Evolutionary conservation across 768 basidiomycete species (phyloP).

Genomic region (Pleurotus tuber-regium): DNA sequence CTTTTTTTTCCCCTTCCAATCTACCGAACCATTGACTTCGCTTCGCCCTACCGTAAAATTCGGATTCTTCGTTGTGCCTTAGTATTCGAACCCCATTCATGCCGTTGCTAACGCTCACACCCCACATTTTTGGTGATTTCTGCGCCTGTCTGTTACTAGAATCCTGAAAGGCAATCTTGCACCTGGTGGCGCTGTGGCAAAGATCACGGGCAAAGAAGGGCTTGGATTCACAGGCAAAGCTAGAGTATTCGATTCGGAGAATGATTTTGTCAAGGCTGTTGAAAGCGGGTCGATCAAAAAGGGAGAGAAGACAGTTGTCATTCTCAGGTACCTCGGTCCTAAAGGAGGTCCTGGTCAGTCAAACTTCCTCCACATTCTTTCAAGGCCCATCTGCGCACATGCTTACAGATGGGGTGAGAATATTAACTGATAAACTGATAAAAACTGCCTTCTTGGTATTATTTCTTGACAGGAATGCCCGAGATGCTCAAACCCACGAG

Average conservation of each 20-base stretch:
- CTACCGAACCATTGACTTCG: conserved; percentile 13
- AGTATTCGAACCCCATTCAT: background rate
- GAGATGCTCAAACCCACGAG: conserved; percentile 99
- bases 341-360: conserved; percentile 90
- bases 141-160: conserved; percentile 36
- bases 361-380: conserved; percentile 2
- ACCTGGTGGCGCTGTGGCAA: conserved; percentile 93
- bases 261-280: conserved; percentile 83
- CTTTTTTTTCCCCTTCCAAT: conserved; percentile 11
- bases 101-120: background rate
- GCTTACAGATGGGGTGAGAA: background rate
- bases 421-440: background rate
- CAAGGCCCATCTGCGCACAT: background rate
- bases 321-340: conserved; percentile 94
- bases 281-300: conserved; percentile 86
- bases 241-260: conserved; percentile 88
- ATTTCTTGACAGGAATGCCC: conserved; percentile 75
- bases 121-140: conserved; percentile 6
- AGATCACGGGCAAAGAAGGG: conserved; percentile 96
- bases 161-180: conserved; percentile 92
- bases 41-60: conserved; percentile 11
- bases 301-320: conserved; percentile 95
- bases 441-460: conserved; percentile 14
- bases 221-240: conserved; percentile 88
- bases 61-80: conserved; percentile 1